A percentile compares a stretch with the other conserved stretches of the same genome.
Conservation (phyloP, 2,329 filamentous ascomycete species). For the Scorias spongiosa region DNA sequence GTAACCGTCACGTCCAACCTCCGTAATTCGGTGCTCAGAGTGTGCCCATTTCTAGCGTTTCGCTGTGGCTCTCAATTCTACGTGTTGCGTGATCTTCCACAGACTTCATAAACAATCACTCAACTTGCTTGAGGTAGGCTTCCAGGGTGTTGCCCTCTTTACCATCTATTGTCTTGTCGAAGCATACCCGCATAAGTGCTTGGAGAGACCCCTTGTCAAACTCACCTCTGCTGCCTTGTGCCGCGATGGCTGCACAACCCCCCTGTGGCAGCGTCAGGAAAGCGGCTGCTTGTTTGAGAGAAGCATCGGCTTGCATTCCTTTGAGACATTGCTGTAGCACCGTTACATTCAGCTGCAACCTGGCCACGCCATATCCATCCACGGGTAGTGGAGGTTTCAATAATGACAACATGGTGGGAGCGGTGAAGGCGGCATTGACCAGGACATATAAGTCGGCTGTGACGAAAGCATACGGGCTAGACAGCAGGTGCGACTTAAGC, state of each 20-base stretch:
- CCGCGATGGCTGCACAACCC: constrained; percentile 28
- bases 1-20: no score
- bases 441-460: constrained; percentile 61
- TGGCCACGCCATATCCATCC: constrained; percentile 68
- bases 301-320: constrained; percentile 63
- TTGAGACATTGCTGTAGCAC: constrained; percentile 95
- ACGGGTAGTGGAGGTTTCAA: constrained; percentile 30
- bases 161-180: constrained; percentile 11
- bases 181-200: constrained; percentile 25
- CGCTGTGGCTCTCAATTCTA: no score
- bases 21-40: no score
- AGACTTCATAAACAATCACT: neutral
- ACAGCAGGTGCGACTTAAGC: constrained; percentile 54
- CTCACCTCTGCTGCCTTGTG: constrained; percentile 15
- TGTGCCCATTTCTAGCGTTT: no score
- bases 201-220: constrained; percentile 26
- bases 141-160: constrained; percentile 7
- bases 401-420: constrained; percentile 48
- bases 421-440: constrained; percentile 63
- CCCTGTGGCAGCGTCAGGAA: constrained; percentile 58
- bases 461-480: constrained; percentile 55
- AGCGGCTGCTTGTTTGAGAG: constrained; percentile 45
- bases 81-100: no score
- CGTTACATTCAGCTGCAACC: constrained; percentile 85
- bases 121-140: constrained; percentile 9